Evolutionary conservation across 306 rosid genomes (phyloP).

Genomic region (Delonix regia): DNA sequence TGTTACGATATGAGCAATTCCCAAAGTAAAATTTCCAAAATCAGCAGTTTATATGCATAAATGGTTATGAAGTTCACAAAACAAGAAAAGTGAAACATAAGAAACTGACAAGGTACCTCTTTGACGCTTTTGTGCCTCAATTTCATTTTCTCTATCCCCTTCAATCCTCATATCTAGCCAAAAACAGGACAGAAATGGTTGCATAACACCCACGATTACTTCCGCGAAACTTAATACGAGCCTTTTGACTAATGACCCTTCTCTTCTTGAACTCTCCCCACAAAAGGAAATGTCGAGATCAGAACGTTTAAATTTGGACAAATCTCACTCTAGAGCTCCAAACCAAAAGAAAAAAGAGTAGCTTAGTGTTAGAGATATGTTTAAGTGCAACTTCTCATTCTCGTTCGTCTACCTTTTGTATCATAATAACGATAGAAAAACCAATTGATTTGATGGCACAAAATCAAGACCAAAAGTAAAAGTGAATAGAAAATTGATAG

Average conservation of each 20-base stretch:
- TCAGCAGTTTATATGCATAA: conserved; percentile 11
- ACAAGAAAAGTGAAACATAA: conserved; percentile 19
- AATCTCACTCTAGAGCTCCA: background rate
- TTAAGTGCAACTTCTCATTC: background rate
- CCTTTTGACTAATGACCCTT: conserved; percentile 59
- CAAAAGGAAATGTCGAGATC: background rate
- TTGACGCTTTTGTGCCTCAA: conserved; percentile 66
- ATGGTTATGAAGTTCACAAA: conserved; percentile 32
- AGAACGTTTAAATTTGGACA: background rate
- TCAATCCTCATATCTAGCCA: conserved; percentile 64
- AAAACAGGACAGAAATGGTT: conserved; percentile 39
- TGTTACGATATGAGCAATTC: conserved; percentile 34
- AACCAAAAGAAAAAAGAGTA: background rate
- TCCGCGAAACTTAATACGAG: conserved; percentile 35
- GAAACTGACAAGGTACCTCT: conserved; percentile 56
- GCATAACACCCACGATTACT: conserved; percentile 45
- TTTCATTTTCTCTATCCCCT: conserved; percentile 44
- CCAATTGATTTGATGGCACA: conserved; percentile 33
- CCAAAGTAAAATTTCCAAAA: conserved; percentile 25
- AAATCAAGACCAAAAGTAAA: conserved; percentile 17
- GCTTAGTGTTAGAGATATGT: background rate
- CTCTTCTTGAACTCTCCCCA: conserved; percentile 42
- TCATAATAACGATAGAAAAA: conserved; percentile 20
- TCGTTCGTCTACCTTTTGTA: conserved; percentile 52
- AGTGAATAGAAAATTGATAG: background rate